Conservation (phyloP, 106 monocot species). For the Posidonia australis region DNA sequence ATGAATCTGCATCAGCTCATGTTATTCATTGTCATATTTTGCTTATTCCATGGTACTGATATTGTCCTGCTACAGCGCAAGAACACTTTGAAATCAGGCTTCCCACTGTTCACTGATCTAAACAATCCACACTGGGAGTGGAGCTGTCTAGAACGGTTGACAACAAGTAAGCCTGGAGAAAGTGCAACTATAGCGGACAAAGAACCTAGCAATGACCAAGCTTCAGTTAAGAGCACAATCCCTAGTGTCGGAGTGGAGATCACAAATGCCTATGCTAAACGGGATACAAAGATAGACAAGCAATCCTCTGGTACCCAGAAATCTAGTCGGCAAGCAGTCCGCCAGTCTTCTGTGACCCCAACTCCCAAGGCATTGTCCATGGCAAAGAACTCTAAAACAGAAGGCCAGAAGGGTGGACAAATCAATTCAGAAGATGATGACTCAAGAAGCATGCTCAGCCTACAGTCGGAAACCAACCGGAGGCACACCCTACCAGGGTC, state of each 20-base stretch:
- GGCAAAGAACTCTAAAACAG: slow-evolving; percentile 26
- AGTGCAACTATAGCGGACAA: too few relatives aligned
- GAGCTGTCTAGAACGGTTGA: background rate
- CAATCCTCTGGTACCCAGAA: slow-evolving; percentile 27
- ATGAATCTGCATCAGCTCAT: background rate
- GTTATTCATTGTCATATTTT: background rate
- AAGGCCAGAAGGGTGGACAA: slow-evolving; percentile 22
- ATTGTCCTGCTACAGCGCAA: too few relatives aligned
- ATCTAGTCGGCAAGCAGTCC: slow-evolving; percentile 11
- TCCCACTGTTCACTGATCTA: too few relatives aligned
- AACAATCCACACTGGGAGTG: too few relatives aligned
- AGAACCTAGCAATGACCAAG: background rate
- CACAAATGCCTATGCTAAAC: slow-evolving; percentile 46
- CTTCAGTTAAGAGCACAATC: slow-evolving; percentile 18
- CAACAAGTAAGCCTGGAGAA: background rate
- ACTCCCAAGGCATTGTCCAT: slow-evolving; percentile 14
- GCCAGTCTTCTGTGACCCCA: slow-evolving; percentile 35
- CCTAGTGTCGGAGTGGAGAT: slow-evolving; percentile 34
- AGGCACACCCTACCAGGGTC: slow-evolving; percentile 66
- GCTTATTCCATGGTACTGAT: background rate
- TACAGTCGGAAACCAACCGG: slow-evolving; percentile 41
- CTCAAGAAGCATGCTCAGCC: slow-evolving; percentile 43
- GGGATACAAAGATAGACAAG: slow-evolving; percentile 29
- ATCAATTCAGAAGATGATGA: slow-evolving; percentile 43
- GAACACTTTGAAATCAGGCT: too few relatives aligned